Conservation (phyloP, 768 basidiomycete genomes). For the Mycena alexandri region DNA sequence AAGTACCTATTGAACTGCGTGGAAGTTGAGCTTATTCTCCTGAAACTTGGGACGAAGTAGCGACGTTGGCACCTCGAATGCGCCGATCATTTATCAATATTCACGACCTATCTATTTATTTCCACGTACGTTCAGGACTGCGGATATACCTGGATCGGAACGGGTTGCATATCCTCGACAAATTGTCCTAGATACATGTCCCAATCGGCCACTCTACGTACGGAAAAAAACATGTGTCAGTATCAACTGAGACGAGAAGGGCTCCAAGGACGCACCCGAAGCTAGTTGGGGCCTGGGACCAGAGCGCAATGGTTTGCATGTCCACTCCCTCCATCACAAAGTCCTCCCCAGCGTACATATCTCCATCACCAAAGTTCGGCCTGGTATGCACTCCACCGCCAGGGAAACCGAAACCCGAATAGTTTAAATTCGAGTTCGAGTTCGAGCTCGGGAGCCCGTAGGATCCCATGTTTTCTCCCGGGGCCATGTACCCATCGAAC, state of each 20-base stretch:
- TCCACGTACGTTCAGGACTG: neutral
- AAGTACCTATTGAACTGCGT: too few relatives aligned
- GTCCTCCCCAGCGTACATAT: too few relatives aligned
- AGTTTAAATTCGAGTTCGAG: neutral
- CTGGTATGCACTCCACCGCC: neutral
- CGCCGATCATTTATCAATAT: too few relatives aligned
- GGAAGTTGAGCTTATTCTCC: too few relatives aligned
- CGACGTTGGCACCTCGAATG: too few relatives aligned
- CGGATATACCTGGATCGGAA: neutral
- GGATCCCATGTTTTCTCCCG: neutral
- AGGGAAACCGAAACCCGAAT: neutral
- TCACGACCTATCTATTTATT: too few relatives aligned
- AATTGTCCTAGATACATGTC: slow-evolving; percentile 24
- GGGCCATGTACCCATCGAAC: too few relatives aligned
- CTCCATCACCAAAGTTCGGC: too few relatives aligned
- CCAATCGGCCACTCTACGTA: slow-evolving; percentile 21
- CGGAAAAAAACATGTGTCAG: neutral
- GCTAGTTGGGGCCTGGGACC: slow-evolving; percentile 23
- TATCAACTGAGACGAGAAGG: neutral
- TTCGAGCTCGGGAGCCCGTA: neutral
- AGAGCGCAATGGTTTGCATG: slow-evolving; percentile 15
- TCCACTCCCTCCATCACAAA: slow-evolving; percentile 3
- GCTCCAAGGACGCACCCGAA: slow-evolving; percentile 14
- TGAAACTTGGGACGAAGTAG: too few relatives aligned
- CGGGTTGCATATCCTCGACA: slow-evolving; percentile 9